Base-by-base conservation (phyloP, 352 stramenopile species). In the Elongisporangium undulatum region DNA sequence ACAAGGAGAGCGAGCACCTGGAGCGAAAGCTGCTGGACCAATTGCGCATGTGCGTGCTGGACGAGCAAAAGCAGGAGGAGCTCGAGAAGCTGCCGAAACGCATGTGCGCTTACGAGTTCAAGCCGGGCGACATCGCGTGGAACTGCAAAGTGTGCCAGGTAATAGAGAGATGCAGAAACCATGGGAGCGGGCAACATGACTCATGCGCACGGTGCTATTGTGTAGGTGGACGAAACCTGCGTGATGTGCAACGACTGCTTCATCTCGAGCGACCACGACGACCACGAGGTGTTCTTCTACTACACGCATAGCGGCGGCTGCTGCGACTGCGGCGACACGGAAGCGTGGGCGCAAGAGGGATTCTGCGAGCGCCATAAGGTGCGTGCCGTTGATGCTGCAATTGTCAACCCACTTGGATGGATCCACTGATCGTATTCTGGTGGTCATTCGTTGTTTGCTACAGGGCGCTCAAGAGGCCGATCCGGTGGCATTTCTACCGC, bases 181-280 rank as follows among this genome's bases (percentile, higher is more conserved):
- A n/a, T n/a, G n/a, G n/a, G n/a, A n/a, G n/a, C n/a, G n/a, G n/a
- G n/a, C n/a, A n/a, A n/a, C n/a, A 67, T 68, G 15, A 41, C 29
- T 69, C 17, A 15, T 54, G 21, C 20, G 26, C 9, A 13, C 13
- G 5, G 4, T 6, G 8, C 29, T 15, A 15, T 41, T 41, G 72
- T 94, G 65, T 79, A 98, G 80, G 98, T 97, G 38, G 86, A 96
- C 59, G 83, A 94, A 67, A 96, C 86, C 41, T 99, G 97, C 67
- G 96, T 99, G 16, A 88, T 99, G 68, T 99, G 97, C 77, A 98
- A 99, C 64, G 85, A 96, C 53, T 99, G 97, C 77, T 99, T 98
- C 68, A 92, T 98, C 75, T 71, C 82, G 23, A 92, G 82, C 66
- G 77, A 98, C 59, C 97, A 99, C 66, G 82, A 98, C 49, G 91